Evolutionary conservation across 2,329 filamentous ascomycete species (phyloP).

Genomic region (Trichoderma sp.): DNA sequence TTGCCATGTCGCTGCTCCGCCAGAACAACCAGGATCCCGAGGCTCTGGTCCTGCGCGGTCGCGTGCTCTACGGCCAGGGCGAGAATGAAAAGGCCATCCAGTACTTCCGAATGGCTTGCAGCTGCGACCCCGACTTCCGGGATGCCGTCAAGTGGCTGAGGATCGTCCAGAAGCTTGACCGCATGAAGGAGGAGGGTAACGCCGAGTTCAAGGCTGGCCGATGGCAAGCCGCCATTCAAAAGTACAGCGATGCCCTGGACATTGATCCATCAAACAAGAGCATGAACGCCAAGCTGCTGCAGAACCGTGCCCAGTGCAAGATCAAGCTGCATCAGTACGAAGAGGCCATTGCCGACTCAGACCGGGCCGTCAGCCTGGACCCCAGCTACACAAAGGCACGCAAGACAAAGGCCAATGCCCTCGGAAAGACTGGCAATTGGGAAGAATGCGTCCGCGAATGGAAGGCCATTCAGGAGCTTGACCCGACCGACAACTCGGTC

Average conservation of each 20-base stretch:
- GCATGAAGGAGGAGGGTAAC: slow-evolving; percentile 94
- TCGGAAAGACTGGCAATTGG: slow-evolving; percentile 85
- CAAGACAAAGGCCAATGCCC: slow-evolving; percentile 89
- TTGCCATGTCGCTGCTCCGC: slow-evolving; percentile 84
- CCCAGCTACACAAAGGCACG: slow-evolving; percentile 85
- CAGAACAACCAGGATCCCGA: slow-evolving; percentile 91
- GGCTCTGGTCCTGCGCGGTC: slow-evolving; percentile 84
- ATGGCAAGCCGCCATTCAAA: slow-evolving; percentile 78
- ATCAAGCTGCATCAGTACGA: slow-evolving; percentile 83
- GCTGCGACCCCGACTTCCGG: slow-evolving; percentile 87
- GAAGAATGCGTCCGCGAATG: slow-evolving; percentile 87
- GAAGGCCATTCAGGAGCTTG: slow-evolving; percentile 81
- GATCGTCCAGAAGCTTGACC: slow-evolving; percentile 87
- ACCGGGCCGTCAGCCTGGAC: slow-evolving; percentile 79
- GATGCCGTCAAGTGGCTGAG: slow-evolving; percentile 86
- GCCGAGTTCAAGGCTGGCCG: slow-evolving; percentile 81
- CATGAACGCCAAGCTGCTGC: slow-evolving; percentile 91
- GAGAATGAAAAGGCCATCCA: slow-evolving; percentile 95
- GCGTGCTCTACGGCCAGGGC: slow-evolving; percentile 85
- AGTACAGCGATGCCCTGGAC: slow-evolving; percentile 79
- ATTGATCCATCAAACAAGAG: slow-evolving; percentile 87
- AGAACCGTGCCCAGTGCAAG: slow-evolving; percentile 87
- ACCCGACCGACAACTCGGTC: slow-evolving; percentile 79
- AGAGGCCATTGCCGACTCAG: slow-evolving; percentile 81
- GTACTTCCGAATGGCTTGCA: slow-evolving; percentile 86